Evolutionary conservation across 495 filamentous ascomycete species (phyloP).

Genomic region (Hypoxylon lienhwacheense): DNA sequence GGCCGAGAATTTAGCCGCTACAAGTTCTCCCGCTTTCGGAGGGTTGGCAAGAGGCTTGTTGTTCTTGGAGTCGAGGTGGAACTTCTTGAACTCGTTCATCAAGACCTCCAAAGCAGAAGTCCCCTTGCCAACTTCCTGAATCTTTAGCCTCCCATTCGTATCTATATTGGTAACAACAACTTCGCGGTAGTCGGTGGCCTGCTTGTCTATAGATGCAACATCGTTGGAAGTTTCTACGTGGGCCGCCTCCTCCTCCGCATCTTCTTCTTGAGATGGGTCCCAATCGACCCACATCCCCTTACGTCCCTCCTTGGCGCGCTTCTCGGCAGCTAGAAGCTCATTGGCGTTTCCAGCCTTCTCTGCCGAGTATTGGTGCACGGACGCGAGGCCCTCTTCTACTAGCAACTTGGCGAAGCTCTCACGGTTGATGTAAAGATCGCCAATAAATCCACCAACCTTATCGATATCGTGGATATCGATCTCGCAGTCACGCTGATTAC

Average conservation of each 20-base stretch:
- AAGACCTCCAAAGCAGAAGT: slow-evolving; percentile 79
- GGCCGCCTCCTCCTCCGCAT: slow-evolving; percentile 54
- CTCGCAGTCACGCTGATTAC: slow-evolving; percentile 94
- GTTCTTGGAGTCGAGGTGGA: slow-evolving; percentile 78
- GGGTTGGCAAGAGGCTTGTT: slow-evolving; percentile 68
- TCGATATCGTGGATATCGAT: slow-evolving; percentile 94
- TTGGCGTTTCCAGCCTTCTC: slow-evolving; percentile 88
- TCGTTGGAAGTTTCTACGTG: slow-evolving; percentile 53
- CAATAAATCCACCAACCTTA: slow-evolving; percentile 97
- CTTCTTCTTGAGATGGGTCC: slow-evolving; percentile 80
- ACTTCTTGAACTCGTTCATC: slow-evolving; percentile 84
- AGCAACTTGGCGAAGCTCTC: slow-evolving; percentile 95
- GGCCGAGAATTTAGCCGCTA: slow-evolving; percentile 82
- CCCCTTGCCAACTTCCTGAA: slow-evolving; percentile 83
- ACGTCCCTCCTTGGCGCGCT: slow-evolving; percentile 79
- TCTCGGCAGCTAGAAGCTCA: slow-evolving; percentile 85
- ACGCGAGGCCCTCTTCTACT: slow-evolving; percentile 89
- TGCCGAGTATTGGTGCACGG: slow-evolving; percentile 90
- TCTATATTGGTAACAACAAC: slow-evolving; percentile 90
- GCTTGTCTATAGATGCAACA: slow-evolving; percentile 54
- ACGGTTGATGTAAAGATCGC: slow-evolving; percentile 88
- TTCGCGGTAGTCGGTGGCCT: slow-evolving; percentile 84
- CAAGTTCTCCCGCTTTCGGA: slow-evolving; percentile 88
- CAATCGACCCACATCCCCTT: slow-evolving; percentile 93
- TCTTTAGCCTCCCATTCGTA: slow-evolving; percentile 70